phyloP scores from a whole-genome alignment of 768 basidiomycete genomes.

The Amanita phalloides region DNA sequence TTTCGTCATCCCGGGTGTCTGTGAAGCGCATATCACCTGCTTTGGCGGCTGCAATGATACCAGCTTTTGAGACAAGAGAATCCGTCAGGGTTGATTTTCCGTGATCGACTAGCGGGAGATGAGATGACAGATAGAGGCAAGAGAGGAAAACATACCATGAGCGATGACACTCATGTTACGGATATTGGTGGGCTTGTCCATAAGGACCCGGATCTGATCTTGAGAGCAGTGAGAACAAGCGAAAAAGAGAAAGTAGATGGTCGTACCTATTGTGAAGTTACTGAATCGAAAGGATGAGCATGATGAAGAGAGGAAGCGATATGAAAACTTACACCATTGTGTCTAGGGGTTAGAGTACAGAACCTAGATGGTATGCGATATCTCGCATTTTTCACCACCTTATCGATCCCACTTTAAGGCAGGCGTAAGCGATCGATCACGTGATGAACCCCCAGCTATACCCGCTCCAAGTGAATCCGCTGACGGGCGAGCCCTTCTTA shows the following conservation, averaged over 20 bases:
- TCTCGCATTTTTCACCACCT: constrained; percentile 25
- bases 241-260: not conserved
- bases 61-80: constrained; percentile 97
- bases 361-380: constrained; percentile 21
- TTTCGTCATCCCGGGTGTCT: constrained; percentile 96
- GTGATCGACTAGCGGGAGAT: constrained; percentile 72
- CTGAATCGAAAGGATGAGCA: constrained; percentile 33
- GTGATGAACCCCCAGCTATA: constrained; percentile 18
- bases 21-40: constrained; percentile 97
- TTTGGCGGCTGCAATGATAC: constrained; percentile 92
- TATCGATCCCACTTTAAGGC: constrained; percentile 32
- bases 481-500: constrained; percentile 42
- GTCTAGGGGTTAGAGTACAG: constrained; percentile 34
- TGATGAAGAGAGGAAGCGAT: constrained; percentile 5
- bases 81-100: constrained; percentile 99
- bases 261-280: constrained; percentile 77
- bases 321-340: constrained; percentile 69
- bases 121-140: constrained; percentile 6
- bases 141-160: constrained; percentile 41
- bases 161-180: constrained; percentile 94
- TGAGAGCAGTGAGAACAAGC: constrained; percentile 6
- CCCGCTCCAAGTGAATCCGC: constrained; percentile 29
- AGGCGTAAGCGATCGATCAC: constrained; percentile 12
- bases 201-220: constrained; percentile 84
- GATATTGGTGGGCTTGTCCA: constrained; percentile 88